Evolutionary conservation across 331 rosid genomes (phyloP), one percentile per base, ranked within the genome.

Genomic region (Erythrophleum ivorense): DNA sequence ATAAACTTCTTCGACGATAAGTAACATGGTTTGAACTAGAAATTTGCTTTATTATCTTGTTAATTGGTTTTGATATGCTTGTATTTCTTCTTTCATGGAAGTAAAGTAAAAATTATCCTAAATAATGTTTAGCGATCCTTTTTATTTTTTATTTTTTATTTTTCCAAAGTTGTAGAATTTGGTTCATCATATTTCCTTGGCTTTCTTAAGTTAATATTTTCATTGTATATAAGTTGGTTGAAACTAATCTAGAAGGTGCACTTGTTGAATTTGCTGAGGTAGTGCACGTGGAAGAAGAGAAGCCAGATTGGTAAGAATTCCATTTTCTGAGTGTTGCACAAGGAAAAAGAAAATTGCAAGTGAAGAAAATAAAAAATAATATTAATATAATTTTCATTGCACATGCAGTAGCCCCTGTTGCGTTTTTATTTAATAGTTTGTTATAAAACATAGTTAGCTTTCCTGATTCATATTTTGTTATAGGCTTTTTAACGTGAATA

Each of bases 221-320:
- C 48, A 14, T 29, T 71, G 77, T 72, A 55, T 71, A 69, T 60
- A 92, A 97, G 97, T 58, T 92, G 91, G 93, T 92, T 69, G 98
- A 94, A 88, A 87, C 92, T 72, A 95, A 92, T 72, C 94, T 95
- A 3, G 95, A 92, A 90, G 97, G 85, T 78, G 98, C 98, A 52
- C 97, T 94, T 73, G 69, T 91, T 64, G 98, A 97, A 69, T 94
- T 94, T 79, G 85, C 89, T 24, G 95, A 94, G 87, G 98, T 94
- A 19, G 91, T 94, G 66, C 73, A 78, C 55, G 92, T 94, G 98
- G 97, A 94, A 77, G 92, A 91, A 18, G 97, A 91, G 40, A 94
- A 94, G 90, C 97, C 97, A 38, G 97, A 92, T 86, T 94, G 98
- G 97, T 94, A 78, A 85, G 88, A 49, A 73, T 53, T 69, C 73